Evolutionary conservation across 257 asterid species (phyloP), one percentile per base, ranked within the genome.

Genomic region (Mitragyna speciosa): DNA sequence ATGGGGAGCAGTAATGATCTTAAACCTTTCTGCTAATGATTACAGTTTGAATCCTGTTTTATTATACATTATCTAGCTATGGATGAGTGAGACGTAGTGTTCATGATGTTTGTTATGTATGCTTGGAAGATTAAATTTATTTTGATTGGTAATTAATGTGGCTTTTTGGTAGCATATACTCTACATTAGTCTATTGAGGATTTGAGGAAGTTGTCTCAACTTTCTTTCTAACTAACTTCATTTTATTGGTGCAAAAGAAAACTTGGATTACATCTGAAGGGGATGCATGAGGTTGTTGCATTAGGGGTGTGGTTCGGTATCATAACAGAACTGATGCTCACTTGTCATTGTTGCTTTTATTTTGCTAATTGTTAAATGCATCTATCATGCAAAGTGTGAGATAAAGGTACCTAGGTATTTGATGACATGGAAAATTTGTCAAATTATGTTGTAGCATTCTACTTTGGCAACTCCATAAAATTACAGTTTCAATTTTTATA

Each of bases 1-100:
- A 89, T 76, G 98, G 97, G 83, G 84, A 88, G 81, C 97, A 91
- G 98, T 93, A 89, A 92, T 89, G 80, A 79, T 78, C 82, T 51
- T 77, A 67, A 61, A 52, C 86, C 82, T 28, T 74, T 70, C 83
- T 87, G 78, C 77, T 59, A 69, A 56, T 74, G 52, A 14, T 43
- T 58, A 28, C 33, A 22, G 24, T 65, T 33, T 22, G 1, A 39
- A 36, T 59, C 69, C 19, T 24, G 65, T 28, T 28, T 72, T 26
- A 39, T 71, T 43, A 26, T 71, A 58, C 41, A 26, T 17, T 33
- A 28, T 58, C 36, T 70, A 54, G 65, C 72, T 19, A 7, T 58
- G 41, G 16, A 39, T 73, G 41, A 56, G 10, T 58, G 56, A 26
- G 48, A 48, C n/a, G 17, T 19, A 45, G 70, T 4, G 1, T 54